These are phyloP conservation scores for Colletotrichum cordylinicola DNA, from an alignment of 2,329 filamentous ascomycete genomes.

Conservation along the genomic window DNA sequence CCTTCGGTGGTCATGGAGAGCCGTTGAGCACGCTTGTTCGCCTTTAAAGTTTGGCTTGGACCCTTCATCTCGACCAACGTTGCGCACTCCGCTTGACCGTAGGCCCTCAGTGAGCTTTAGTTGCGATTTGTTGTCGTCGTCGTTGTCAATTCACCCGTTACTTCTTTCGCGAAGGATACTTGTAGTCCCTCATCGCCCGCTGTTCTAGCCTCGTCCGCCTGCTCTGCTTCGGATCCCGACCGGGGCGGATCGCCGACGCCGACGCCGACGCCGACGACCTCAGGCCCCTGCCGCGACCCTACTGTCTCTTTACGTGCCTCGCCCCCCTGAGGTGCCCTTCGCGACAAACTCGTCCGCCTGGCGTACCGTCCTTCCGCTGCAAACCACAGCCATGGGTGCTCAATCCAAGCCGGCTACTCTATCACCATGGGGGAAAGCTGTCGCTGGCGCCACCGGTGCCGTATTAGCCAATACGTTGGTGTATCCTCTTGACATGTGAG, in stretches of 20 bases:
- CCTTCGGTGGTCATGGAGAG: neutral
- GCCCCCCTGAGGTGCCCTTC: neutral
- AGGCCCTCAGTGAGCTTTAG: neutral
- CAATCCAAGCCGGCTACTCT: constrained; percentile 73
- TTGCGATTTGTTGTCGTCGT: neutral
- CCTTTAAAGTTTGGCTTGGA: neutral
- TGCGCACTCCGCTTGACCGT: neutral
- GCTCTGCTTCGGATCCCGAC: constrained; percentile 4
- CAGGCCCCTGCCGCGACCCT: neutral
- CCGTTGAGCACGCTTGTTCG: too few species aligned
- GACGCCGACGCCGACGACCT: constrained; percentile 10
- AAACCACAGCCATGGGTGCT: constrained; percentile 48
- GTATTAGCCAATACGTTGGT: constrained; percentile 94
- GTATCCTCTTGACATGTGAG: constrained; percentile 96
- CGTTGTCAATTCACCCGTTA: neutral
- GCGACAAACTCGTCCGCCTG: neutral
- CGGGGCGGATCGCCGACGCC: constrained; percentile 9
- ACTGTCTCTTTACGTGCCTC: neutral
- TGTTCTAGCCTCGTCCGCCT: neutral
- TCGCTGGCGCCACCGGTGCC: constrained; percentile 91
- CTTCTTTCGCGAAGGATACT: neutral
- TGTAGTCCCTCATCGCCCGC: neutral
- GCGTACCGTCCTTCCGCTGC: neutral
- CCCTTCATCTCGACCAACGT: neutral
- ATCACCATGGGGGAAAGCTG: constrained; percentile 90